Percentiles rank a stretch among this genome's conserved stretches.
Evolutionary conservation across 108 stramenopile species (phyloP).

Genomic region (Schizochytrium sp.): DNA sequence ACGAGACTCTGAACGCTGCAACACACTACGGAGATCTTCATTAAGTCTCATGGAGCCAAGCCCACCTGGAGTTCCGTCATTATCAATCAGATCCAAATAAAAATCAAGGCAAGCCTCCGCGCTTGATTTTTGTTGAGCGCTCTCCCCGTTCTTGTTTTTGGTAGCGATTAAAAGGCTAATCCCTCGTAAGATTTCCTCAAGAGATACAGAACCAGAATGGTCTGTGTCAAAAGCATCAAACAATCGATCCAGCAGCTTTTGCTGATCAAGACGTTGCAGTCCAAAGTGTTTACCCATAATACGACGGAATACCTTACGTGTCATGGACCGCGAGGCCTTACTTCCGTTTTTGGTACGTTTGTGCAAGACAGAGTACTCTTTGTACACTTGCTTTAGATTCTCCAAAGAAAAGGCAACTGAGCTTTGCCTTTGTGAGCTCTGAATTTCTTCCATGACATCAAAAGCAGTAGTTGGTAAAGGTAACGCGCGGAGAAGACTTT

Average conservation of each 20-base stretch:
- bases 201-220: neutral
- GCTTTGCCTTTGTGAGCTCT: conserved; percentile 3
- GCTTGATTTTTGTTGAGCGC: neutral
- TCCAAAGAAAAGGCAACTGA: neutral
- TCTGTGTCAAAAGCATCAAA: conserved; percentile 60
- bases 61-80: neutral
- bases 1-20: conserved; percentile 5
- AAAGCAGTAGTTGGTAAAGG: conserved; percentile 24
- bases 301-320: conserved; percentile 24
- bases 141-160: neutral
- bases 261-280: conserved; percentile 38
- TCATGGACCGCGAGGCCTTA: neutral
- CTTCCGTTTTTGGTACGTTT: conserved; percentile 21
- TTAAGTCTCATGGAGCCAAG: neutral
- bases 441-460: conserved; percentile 43
- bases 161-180: conserved; percentile 40
- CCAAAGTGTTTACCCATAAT: conserved; percentile 61
- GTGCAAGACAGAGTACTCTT: conserved; percentile 15
- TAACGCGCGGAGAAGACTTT: conserved; percentile 42
- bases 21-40: conserved; percentile 3
- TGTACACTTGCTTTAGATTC: conserved; percentile 32
- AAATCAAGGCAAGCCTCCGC: conserved; percentile 46
- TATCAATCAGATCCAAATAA: conserved; percentile 40
- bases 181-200: conserved; percentile 47
- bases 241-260: conserved; percentile 41